A percentile compares a stretch with the other conserved stretches of the same genome.
These are phyloP conservation scores for Naganishia antarctica DNA, from an alignment of 768 basidiomycete genomes.

Conservation along the genomic window DNA sequence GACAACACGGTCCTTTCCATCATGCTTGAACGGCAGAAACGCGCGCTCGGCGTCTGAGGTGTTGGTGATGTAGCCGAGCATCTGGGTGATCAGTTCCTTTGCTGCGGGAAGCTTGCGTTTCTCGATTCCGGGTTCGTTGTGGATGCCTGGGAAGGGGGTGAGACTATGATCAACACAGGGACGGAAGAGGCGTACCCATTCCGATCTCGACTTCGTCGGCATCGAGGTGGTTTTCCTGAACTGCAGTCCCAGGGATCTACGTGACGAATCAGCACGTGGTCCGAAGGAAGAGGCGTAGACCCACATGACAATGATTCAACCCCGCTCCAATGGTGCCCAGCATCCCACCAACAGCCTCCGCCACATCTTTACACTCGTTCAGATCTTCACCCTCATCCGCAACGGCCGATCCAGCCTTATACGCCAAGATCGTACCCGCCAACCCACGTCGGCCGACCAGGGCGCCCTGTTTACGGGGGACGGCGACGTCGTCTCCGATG, in stretches of 20 bases:
- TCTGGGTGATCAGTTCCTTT: conserved; percentile 46
- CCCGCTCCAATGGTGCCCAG: conserved; percentile 51
- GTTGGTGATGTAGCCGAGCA: conserved; percentile 47
- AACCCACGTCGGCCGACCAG: conserved; percentile 52
- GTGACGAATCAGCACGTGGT: neutral
- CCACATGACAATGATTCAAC: conserved; percentile 50
- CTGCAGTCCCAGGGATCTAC: conserved; percentile 49
- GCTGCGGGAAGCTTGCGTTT: conserved; percentile 41
- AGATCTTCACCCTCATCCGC: conserved; percentile 42
- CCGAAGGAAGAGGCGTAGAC: conserved; percentile 20
- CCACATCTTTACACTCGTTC: conserved; percentile 3
- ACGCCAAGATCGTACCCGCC: conserved; percentile 51
- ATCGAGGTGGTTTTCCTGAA: conserved; percentile 45
- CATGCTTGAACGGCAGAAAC: conserved; percentile 52
- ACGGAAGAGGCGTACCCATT: conserved; percentile 33
- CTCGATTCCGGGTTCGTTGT: conserved; percentile 52
- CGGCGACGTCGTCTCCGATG: conserved; percentile 52
- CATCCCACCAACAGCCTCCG: conserved; percentile 26
- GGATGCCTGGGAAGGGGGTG: conserved; percentile 39
- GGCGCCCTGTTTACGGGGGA: conserved; percentile 48
- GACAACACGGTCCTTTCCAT: conserved; percentile 61
- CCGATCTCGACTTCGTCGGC: conserved; percentile 50
- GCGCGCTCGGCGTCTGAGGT: conserved; percentile 49
- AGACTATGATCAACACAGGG: neutral
- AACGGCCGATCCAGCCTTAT: conserved; percentile 51